Conservation (phyloP, 1,284 basidiomycete species). For the Rhodofomes roseus region DNA sequence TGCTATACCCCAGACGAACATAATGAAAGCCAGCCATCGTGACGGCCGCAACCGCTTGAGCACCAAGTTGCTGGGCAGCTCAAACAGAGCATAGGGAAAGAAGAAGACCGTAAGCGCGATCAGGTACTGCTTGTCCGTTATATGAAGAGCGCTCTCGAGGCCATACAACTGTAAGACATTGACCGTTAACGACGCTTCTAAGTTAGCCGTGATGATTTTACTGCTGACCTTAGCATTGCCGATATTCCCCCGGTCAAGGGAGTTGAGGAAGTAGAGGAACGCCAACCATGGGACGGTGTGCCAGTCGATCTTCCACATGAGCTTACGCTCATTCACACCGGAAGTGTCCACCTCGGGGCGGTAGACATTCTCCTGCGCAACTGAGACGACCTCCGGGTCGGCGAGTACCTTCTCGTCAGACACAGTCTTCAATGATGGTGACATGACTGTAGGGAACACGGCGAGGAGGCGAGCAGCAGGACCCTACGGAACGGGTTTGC, state of each 20-base stretch:
- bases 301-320: slow-evolving; percentile 64
- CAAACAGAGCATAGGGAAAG: slow-evolving; percentile 62
- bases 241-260: slow-evolving; percentile 76
- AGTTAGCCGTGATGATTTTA: background rate
- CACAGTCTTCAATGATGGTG: slow-evolving; percentile 12
- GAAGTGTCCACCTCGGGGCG: slow-evolving; percentile 51
- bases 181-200: background rate
- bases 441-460: background rate
- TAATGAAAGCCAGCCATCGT: slow-evolving; percentile 34
- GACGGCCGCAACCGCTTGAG: slow-evolving; percentile 38
- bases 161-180: slow-evolving; percentile 43
- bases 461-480: background rate
- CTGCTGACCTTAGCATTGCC: slow-evolving; percentile 68
- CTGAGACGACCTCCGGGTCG: slow-evolving; percentile 16
- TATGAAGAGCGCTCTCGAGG: slow-evolving; percentile 50
- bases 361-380: slow-evolving; percentile 30
- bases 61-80: slow-evolving; percentile 35
- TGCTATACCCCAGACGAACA: slow-evolving; percentile 30
- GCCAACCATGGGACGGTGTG: slow-evolving; percentile 66
- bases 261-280: slow-evolving; percentile 73
- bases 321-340: slow-evolving; percentile 53
- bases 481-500: background rate
- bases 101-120: slow-evolving; percentile 63
- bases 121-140: slow-evolving; percentile 63
- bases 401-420: slow-evolving; percentile 10